Percentiles rank a stretch among this genome's conserved stretches.
Evolutionary conservation across 192 early-diverging fungal species (phyloP).

Genomic region (Radiomyces spectabilis): DNA sequence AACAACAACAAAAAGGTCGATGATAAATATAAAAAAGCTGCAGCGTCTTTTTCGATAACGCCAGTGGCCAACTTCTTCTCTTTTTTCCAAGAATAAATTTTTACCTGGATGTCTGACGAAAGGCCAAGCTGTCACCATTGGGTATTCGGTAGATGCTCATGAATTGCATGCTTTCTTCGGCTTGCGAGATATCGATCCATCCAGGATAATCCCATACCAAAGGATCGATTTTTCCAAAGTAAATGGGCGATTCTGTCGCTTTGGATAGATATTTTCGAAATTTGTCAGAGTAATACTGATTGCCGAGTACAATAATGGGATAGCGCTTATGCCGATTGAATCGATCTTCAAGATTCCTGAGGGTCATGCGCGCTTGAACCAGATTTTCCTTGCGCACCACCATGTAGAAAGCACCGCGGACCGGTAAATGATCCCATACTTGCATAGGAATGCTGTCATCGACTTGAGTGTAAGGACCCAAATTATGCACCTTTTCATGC

Average conservation of each 20-base stretch:
- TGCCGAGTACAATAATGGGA: conserved; percentile 79
- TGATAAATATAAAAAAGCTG: not conserved
- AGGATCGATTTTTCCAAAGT: conserved; percentile 37
- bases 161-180: conserved; percentile 31
- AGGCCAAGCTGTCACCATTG: conserved; percentile 49
- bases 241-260: conserved; percentile 44
- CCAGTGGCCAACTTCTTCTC: not conserved
- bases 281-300: conserved; percentile 54
- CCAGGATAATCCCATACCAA: conserved; percentile 53
- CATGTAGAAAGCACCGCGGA: conserved; percentile 15
- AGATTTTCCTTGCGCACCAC: conserved; percentile 67
- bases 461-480: no score
- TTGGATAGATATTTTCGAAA: conserved; percentile 48
- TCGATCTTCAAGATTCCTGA: conserved; percentile 67
- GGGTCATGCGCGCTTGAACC: conserved; percentile 39
- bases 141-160: conserved; percentile 42
- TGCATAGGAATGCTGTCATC: conserved; percentile 10
- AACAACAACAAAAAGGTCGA: not conserved
- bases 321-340: conserved; percentile 71
- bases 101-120: conserved; percentile 20
- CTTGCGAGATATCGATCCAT: conserved; percentile 45
- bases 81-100: not conserved
- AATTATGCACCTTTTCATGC: no score
- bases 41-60: not conserved
- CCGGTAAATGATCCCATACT: conserved; percentile 3